Percentiles rank a stretch among this genome's conserved stretches.
These are phyloP conservation scores for Penicillium odoratum DNA, from an alignment of 495 filamentous ascomycete species.

Conservation along the genomic window DNA sequence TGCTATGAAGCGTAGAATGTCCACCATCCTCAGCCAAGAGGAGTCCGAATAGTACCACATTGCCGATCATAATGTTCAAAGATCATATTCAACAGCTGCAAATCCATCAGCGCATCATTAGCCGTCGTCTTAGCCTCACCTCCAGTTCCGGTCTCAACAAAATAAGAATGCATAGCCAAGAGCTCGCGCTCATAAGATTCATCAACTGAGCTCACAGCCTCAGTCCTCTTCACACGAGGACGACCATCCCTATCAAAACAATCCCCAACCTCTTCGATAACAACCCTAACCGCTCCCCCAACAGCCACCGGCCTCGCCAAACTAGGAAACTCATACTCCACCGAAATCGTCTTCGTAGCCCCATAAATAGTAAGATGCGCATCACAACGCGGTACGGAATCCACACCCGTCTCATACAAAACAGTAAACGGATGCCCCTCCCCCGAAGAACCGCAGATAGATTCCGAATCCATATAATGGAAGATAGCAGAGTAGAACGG, in stretches of 20 bases:
- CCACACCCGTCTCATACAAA: conserved; percentile 57
- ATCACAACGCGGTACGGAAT: conserved; percentile 55
- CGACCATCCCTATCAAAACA: neutral
- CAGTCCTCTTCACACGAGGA: conserved; percentile 27
- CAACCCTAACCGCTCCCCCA: conserved; percentile 40
- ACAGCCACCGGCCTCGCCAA: conserved; percentile 26
- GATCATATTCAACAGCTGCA: conserved; percentile 36
- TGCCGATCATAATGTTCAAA: conserved; percentile 45
- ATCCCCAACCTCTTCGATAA: conserved; percentile 41
- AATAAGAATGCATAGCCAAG: conserved; percentile 46
- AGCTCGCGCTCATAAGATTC: conserved; percentile 55
- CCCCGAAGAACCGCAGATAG: neutral
- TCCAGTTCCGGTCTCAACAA: conserved; percentile 27
- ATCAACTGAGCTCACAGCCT: conserved; percentile 45
- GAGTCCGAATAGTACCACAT: conserved; percentile 44
- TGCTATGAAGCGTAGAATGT: neutral
- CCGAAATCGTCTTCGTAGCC: conserved; percentile 42
- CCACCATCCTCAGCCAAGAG: conserved; percentile 29
- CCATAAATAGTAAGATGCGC: conserved; percentile 57
- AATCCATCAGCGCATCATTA: conserved; percentile 51
- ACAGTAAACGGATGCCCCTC: conserved; percentile 44
- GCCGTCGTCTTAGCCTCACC: conserved; percentile 48
- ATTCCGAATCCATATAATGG: conserved; percentile 33
- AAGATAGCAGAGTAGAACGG: conserved; percentile 52
- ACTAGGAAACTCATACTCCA: conserved; percentile 56